Evolutionary conservation across 257 asterid genomes (phyloP).

Genomic region (Cinchona pubescens): DNA sequence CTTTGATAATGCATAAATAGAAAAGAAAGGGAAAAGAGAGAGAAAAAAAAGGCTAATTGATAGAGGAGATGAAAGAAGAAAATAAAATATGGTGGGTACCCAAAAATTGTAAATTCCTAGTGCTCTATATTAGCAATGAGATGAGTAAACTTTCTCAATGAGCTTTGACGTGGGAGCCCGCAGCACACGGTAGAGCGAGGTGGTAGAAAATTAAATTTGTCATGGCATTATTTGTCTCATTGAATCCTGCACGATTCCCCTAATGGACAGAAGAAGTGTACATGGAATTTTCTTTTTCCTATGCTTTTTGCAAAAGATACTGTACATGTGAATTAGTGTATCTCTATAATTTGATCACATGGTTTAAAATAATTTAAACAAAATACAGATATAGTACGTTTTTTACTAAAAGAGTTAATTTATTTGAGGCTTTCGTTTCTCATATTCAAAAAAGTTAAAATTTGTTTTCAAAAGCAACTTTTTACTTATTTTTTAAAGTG

Average conservation of each 20-base stretch:
- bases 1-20: background rate
- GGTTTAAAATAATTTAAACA: too few relatives aligned
- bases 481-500: too few relatives aligned
- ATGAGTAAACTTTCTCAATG: conserved; percentile 14
- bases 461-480: too few relatives aligned
- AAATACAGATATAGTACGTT: background rate
- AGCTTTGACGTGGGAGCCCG: conserved; percentile 16
- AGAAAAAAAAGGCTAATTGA: background rate
- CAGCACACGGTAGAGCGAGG: background rate
- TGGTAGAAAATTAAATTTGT: conserved; percentile 21
- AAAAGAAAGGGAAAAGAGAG: background rate
- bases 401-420: too few relatives aligned
- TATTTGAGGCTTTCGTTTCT: too few relatives aligned
- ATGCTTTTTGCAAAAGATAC: background rate
- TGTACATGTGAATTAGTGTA: too few relatives aligned
- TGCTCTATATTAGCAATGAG: conserved; percentile 20
- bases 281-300: background rate
- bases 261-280: conserved; percentile 9
- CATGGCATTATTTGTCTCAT: conserved; percentile 25
- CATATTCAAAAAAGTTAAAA: too few relatives aligned
- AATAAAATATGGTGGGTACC: background rate
- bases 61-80: background rate
- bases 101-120: background rate
- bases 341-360: too few relatives aligned
- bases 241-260: conserved; percentile 20